Evolutionary conservation across 768 basidiomycete genomes (phyloP).

Genomic region (Suillus ampliporus): DNA sequence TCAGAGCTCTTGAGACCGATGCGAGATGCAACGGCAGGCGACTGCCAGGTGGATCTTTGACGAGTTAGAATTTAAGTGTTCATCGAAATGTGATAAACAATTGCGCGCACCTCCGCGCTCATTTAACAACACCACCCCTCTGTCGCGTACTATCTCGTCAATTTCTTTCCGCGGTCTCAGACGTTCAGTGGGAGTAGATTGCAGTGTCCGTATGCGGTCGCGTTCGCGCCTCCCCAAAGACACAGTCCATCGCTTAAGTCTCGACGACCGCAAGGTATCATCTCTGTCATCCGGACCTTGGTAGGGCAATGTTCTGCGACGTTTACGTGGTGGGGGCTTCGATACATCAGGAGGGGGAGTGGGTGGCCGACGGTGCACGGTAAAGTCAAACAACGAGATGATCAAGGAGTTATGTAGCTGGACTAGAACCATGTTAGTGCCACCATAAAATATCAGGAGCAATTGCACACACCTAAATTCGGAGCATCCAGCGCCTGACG

Average conservation of each 20-base stretch:
- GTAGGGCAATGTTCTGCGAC: conserved; percentile 70
- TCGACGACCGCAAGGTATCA: conserved; percentile 59
- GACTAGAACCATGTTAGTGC: conserved; percentile 47
- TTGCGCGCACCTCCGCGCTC: conserved; percentile 65
- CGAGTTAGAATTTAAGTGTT: background rate
- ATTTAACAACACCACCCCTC: conserved; percentile 64
- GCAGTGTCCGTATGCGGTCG: conserved; percentile 64
- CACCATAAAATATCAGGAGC: background rate
- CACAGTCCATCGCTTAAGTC: conserved; percentile 78
- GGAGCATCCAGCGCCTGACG: conserved; percentile 65
- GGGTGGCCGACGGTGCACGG: conserved; percentile 68
- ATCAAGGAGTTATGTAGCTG: conserved; percentile 86
- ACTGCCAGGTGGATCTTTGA: conserved; percentile 70
- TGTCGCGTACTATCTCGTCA: conserved; percentile 75
- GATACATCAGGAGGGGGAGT: conserved; percentile 68
- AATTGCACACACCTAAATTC: conserved; percentile 48
- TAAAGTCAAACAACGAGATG: conserved; percentile 83
- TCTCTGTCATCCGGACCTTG: conserved; percentile 69
- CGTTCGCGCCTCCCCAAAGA: conserved; percentile 76
- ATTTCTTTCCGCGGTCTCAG: conserved; percentile 51
- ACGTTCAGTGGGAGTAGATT: conserved; percentile 49
- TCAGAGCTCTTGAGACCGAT: conserved; percentile 72
- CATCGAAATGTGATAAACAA: conserved; percentile 22
- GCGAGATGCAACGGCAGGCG: conserved; percentile 76
- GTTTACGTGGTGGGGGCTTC: conserved; percentile 69